These are phyloP conservation scores for Hyparrhenia diplandra DNA, from an alignment of 176 grass and related monocot species.

Conservation along the genomic window DNA sequence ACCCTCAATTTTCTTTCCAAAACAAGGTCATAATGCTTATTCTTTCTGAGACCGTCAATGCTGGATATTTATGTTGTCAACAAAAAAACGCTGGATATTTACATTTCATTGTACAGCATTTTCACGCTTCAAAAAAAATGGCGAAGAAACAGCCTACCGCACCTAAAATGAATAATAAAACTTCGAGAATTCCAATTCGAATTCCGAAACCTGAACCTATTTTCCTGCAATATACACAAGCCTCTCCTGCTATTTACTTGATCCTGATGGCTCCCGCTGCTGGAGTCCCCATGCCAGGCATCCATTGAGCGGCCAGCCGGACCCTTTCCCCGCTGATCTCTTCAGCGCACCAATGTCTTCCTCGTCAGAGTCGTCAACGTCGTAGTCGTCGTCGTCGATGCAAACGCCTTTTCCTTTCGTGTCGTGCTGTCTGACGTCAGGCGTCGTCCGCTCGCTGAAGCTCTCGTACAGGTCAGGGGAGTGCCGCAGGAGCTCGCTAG, in stretches of 20 bases:
- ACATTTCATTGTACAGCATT: slow-evolving; percentile 13
- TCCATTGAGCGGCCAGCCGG: background rate
- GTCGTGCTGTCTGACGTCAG: slow-evolving; percentile 18
- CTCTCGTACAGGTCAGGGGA: slow-evolving; percentile 55
- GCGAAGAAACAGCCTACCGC: background rate
- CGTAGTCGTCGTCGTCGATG: slow-evolving; percentile 1
- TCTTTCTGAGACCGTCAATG: background rate
- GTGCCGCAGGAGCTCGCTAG: slow-evolving; percentile 38
- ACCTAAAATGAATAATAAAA: too few species aligned
- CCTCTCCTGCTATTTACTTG: background rate
- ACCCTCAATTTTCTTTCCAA: background rate
- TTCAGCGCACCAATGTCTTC: background rate
- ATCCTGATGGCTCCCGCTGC: slow-evolving; percentile 42
- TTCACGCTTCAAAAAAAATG: background rate
- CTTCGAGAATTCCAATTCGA: background rate
- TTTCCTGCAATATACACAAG: slow-evolving; percentile 23
- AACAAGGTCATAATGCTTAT: background rate
- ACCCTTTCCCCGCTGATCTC: slow-evolving; percentile 13
- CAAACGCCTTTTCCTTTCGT: slow-evolving; percentile 47
- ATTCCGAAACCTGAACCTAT: slow-evolving; percentile 20
- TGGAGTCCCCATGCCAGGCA: background rate
- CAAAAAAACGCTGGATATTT: too few species aligned
- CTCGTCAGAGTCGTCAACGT: slow-evolving; percentile 34
- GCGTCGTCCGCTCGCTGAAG: slow-evolving; percentile 31
- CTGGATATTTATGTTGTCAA: too few species aligned